These are phyloP conservation scores for Verbena officinalis DNA, from an alignment of 257 asterid species.

Conservation along the genomic window DNA sequence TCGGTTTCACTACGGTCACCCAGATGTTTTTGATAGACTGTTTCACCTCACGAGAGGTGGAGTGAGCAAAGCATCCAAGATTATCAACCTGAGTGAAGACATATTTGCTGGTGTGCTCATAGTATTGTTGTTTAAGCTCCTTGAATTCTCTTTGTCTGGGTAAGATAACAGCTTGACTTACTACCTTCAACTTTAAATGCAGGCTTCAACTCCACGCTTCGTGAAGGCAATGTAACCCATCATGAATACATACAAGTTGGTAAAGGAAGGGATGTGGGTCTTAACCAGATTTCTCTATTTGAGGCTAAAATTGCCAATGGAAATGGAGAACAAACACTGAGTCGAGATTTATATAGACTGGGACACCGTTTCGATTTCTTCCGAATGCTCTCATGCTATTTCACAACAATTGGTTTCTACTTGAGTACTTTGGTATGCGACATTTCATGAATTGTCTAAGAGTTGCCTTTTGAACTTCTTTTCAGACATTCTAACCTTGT, in stretches of 20 bases:
- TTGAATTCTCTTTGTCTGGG: not conserved
- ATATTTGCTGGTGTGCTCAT: conserved; percentile 84
- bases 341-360: conserved; percentile 94
- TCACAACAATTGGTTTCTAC: conserved; percentile 96
- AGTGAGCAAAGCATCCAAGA: conserved; percentile 94
- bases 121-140: conserved; percentile 1
- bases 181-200: conserved; percentile 18
- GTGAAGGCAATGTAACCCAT: conserved; percentile 97
- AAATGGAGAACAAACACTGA: conserved; percentile 95
- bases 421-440: conserved; percentile 85
- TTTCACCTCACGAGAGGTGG: conserved; percentile 99
- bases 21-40: conserved; percentile 94
- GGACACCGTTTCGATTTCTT: conserved; percentile 99
- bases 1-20: conserved; percentile 99
- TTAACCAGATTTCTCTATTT: conserved; percentile 93
- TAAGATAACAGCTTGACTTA: conserved; percentile 17
- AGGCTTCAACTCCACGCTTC: conserved; percentile 98
- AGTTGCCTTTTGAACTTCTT: conserved; percentile 13
- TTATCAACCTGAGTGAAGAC: conserved; percentile 92
- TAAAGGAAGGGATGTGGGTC: conserved; percentile 98
- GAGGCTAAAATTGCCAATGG: conserved; percentile 99
- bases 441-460: conserved; percentile 12
- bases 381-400: conserved; percentile 95
- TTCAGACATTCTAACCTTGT: conserved; percentile 25
- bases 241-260: conserved; percentile 99